Base-by-base conservation (phyloP, 2,329 filamentous ascomycete species). In the Massarina eburnea region DNA sequence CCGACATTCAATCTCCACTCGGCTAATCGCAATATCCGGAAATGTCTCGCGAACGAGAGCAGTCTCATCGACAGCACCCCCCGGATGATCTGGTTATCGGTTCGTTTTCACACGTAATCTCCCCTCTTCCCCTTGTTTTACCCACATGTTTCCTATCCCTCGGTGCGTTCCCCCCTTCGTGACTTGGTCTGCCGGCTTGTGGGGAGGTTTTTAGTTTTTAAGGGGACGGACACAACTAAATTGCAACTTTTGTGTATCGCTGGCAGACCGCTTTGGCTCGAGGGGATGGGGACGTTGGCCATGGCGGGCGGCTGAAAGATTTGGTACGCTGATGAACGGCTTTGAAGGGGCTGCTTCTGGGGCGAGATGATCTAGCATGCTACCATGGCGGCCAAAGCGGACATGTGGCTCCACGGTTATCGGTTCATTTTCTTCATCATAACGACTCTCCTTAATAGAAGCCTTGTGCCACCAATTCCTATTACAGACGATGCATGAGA, bases 181-280 rank as follows among this genome's bases (percentile, higher is more conserved):
- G 60, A 62, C 53, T 63, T 70, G 64, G 67, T 70, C 64, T 69
- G 58, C 61, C 67, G 66, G 68, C 67, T 64, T 65, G 62, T 70
- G 68, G 68, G 68, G 68, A 70, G 60, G 68, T 68, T 58, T 61
- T 59, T n/a, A 60, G 54, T 64, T 54, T 51, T 46, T 21, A 46
- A 64, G 67, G 68, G 67, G 67, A 67, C 57, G 66, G 67, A 58
- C 47, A 67, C 48, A 60, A 49, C 50, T 55, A 70, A 70, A 68
- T 68, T 70, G 62, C 54, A 59, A 54, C 46, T 36, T 38, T 39
- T 54, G 58, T 56, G 47, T 39, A 50, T 51, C 51, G 55, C 51
- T 60, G 56, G 57, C 54, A 51, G 58, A 55, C 37, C 20, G 32
- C 27, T n/a, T 39, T 22, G 20, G 43, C 14, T 14, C 29, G 33